phyloP scores from a whole-genome alignment of 2,329 filamentous ascomycete species.

The Tolypocladium inflatum region DNA sequence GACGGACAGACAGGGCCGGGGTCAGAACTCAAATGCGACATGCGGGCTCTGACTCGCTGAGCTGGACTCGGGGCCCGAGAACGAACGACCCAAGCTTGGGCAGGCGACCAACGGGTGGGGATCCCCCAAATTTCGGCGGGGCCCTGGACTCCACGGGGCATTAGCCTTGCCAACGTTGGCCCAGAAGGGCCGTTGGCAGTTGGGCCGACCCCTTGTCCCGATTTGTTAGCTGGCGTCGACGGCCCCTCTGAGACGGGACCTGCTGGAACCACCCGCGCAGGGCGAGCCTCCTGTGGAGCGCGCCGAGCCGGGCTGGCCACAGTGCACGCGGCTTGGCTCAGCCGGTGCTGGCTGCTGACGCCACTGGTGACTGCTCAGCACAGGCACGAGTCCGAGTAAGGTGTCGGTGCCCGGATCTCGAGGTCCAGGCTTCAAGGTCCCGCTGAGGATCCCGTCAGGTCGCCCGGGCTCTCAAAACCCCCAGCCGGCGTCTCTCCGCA shows the following conservation, averaged over 20 bases:
- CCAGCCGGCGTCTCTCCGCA: neutral
- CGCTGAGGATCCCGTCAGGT: too few species aligned
- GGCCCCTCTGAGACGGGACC: neutral
- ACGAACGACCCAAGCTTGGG: too few species aligned
- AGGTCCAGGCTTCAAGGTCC: too few species aligned
- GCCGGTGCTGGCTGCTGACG: too few species aligned
- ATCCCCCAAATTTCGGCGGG: neutral
- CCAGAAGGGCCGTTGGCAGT: constrained; percentile 1
- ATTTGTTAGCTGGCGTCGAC: neutral
- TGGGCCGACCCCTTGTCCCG: constrained; percentile 5
- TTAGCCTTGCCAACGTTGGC: neutral
- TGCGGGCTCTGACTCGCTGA: neutral
- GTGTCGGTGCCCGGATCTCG: too few species aligned
- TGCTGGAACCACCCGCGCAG: neutral
- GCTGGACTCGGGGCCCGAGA: neutral
- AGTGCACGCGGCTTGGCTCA: too few species aligned
- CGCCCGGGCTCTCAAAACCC: neutral
- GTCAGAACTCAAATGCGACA: neutral
- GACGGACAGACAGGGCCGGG: neutral
- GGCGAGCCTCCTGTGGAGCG: neutral
- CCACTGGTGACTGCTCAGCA: too few species aligned
- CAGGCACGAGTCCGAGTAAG: too few species aligned
- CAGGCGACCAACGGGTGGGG: neutral
- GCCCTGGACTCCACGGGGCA: neutral
- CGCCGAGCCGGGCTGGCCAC: too few species aligned